Percentiles rank a stretch among this genome's conserved stretches.
phyloP scores from a whole-genome alignment of 2,329 filamentous ascomycete species.

The Aureobasidium sp. region DNA sequence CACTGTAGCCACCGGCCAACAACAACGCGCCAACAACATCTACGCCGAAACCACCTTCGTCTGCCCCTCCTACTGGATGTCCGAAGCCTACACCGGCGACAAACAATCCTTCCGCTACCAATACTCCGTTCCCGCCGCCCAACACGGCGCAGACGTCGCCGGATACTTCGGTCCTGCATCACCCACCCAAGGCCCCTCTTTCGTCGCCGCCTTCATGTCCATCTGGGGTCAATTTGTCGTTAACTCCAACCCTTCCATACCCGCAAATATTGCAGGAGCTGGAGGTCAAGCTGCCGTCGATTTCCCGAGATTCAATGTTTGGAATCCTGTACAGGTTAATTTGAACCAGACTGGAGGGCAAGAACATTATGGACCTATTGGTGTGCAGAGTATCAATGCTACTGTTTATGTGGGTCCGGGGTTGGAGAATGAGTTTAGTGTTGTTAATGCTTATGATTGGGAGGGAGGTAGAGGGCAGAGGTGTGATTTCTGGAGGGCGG shows the following conservation, averaged over 20 bases:
- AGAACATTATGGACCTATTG: background rate
- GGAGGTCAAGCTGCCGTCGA: slow-evolving; percentile 13
- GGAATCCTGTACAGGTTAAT: slow-evolving; percentile 31
- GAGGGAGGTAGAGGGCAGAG: slow-evolving; percentile 37
- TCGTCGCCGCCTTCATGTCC: slow-evolving; percentile 9
- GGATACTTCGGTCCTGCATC: slow-evolving; percentile 12
- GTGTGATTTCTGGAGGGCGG: slow-evolving; percentile 34
- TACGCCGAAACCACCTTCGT: slow-evolving; percentile 45
- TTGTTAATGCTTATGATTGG: slow-evolving; percentile 37
- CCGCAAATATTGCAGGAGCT: slow-evolving; percentile 14
- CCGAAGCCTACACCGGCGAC: slow-evolving; percentile 32
- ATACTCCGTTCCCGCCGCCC: slow-evolving; percentile 34
- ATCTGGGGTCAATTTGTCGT: slow-evolving; percentile 41
- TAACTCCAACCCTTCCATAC: slow-evolving; percentile 31
- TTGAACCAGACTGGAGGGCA: slow-evolving; percentile 39
- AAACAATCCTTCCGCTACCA: slow-evolving; percentile 37
- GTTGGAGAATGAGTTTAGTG: slow-evolving; percentile 30
- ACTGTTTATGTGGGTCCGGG: slow-evolving; percentile 24
- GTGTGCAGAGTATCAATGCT: slow-evolving; percentile 15
- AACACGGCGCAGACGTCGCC: slow-evolving; percentile 30
- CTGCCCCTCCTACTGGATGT: slow-evolving; percentile 48
- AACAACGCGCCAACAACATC: slow-evolving; percentile 45
- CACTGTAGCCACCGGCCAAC: slow-evolving; percentile 41
- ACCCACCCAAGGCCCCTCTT: slow-evolving; percentile 1
- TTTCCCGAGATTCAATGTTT: slow-evolving; percentile 26